These are phyloP conservation scores for Tolypocladium sp. DNA, from an alignment of 2,329 filamentous ascomycete genomes.

Conservation along the genomic window DNA sequence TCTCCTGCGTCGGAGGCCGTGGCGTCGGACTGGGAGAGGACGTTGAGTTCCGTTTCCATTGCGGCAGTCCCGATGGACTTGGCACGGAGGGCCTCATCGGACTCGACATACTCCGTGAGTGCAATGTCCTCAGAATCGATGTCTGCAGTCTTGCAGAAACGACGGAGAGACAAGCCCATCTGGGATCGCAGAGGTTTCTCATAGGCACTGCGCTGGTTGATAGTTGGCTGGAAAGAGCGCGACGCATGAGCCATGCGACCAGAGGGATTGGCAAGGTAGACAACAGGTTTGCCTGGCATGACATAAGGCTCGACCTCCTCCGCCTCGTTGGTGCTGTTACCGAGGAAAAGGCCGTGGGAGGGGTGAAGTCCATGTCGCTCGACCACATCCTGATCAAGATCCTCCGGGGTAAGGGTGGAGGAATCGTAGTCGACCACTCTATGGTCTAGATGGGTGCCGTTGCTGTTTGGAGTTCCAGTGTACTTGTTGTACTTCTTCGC, in stretches of 20 bases:
- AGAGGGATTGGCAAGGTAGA: constrained; percentile 36
- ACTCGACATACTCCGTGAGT: constrained; percentile 20
- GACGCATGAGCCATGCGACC: constrained; percentile 41
- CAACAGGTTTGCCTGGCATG: constrained; percentile 37
- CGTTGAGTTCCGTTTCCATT: constrained; percentile 19
- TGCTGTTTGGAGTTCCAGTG: constrained; percentile 43
- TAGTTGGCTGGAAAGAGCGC: constrained; percentile 28
- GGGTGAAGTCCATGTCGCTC: constrained; percentile 43
- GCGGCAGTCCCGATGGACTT: constrained; percentile 26
- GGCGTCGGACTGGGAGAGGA: constrained; percentile 16
- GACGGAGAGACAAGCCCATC: constrained; percentile 23
- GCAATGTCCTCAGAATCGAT: constrained; percentile 23
- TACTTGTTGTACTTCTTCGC: constrained; percentile 25
- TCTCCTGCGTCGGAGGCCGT: constrained; percentile 15
- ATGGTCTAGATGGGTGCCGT: constrained; percentile 44
- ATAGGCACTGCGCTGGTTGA: constrained; percentile 22
- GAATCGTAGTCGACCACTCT: constrained; percentile 44
- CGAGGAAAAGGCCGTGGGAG: constrained; percentile 42
- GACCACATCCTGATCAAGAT: constrained; percentile 42
- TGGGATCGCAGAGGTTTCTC: constrained; percentile 24
- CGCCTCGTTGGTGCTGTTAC: constrained; percentile 34
- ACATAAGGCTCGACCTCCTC: constrained; percentile 30
- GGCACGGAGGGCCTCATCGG: constrained; percentile 22
- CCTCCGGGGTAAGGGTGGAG: constrained; percentile 35
- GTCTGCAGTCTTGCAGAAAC: constrained; percentile 26